A percentile compares a stretch with the other conserved stretches of the same genome.
These are phyloP conservation scores for Kondoa subrosea DNA, from an alignment of 768 basidiomycete genomes.

Conservation along the genomic window DNA sequence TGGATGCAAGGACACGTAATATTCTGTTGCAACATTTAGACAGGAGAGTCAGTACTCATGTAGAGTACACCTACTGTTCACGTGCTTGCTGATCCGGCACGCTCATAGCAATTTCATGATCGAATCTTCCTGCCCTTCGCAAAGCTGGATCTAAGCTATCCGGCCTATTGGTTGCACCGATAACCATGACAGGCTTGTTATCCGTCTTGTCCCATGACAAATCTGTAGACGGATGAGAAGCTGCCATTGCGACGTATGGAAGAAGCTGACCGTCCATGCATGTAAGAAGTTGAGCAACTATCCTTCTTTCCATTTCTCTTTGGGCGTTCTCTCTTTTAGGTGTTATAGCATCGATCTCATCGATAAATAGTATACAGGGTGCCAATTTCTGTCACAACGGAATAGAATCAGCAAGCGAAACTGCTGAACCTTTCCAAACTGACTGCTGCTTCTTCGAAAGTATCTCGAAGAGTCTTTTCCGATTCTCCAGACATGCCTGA, in stretches of 20 bases:
- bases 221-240: slow-evolving; percentile 40
- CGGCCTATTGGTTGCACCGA: slow-evolving; percentile 89
- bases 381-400: slow-evolving; percentile 48
- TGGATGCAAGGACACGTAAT: slow-evolving; percentile 63
- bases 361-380: slow-evolving; percentile 85
- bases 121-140: slow-evolving; percentile 82
- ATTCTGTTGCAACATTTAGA: slow-evolving; percentile 43
- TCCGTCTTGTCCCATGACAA: slow-evolving; percentile 90
- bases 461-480: slow-evolving; percentile 86
- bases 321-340: slow-evolving; percentile 96
- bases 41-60: not conserved
- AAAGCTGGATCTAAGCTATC: slow-evolving; percentile 88
- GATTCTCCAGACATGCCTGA: slow-evolving; percentile 98
- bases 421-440: slow-evolving; percentile 22
- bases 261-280: slow-evolving; percentile 80
- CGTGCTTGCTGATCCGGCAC: slow-evolving; percentile 84
- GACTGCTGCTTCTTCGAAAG: slow-evolving; percentile 93
- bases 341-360: slow-evolving; percentile 95
- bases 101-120: slow-evolving; percentile 93
- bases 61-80: slow-evolving; percentile 48
- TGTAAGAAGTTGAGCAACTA: slow-evolving; percentile 91
- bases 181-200: slow-evolving; percentile 79
- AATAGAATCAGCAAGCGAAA: not conserved
- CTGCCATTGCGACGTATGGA: not conserved
- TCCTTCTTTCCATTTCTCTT: slow-evolving; percentile 91